Conservation (phyloP, 1,139 yeast genomes). For the Yarrowia galli region DNA sequence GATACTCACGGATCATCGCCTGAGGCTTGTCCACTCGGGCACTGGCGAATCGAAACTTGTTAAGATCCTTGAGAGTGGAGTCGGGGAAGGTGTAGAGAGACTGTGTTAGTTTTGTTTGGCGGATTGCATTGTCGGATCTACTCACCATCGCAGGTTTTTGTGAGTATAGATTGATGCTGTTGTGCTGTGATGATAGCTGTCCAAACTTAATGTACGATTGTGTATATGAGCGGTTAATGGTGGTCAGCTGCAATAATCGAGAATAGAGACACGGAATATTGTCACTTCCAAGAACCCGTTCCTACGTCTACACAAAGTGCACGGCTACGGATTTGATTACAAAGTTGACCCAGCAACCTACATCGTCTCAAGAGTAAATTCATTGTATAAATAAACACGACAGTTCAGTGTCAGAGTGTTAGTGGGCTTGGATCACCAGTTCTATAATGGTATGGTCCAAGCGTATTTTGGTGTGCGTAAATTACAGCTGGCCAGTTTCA, state of each 20-base stretch:
- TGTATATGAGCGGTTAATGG: conserved; percentile 20
- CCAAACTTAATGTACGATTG: conserved; percentile 22
- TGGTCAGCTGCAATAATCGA: background rate
- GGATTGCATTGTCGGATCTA: background rate
- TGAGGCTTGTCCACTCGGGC: conserved; percentile 70
- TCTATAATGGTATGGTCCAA: conserved; percentile 7
- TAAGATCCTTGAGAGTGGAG: conserved; percentile 66
- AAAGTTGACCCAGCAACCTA: conserved; percentile 2
- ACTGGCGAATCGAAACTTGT: conserved; percentile 74
- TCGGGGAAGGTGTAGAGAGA: conserved; percentile 69
- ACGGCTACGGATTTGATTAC: background rate
- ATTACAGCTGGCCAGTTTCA: conserved; percentile 44
- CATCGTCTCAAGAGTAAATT: background rate
- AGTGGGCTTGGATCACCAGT: conserved; percentile 7
- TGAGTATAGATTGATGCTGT: conserved; percentile 3
- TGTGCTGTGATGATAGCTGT: conserved; percentile 16
- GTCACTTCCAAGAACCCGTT: too few relatives aligned
- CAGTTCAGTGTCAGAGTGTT: conserved; percentile 34
- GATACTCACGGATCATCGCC: conserved; percentile 64
- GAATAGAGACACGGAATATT: background rate
- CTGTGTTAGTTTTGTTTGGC: conserved; percentile 19
- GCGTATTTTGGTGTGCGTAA: background rate
- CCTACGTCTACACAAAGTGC: background rate
- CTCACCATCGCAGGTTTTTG: conserved; percentile 18
- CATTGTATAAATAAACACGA: conserved; percentile 33